A percentile compares a stretch with the other conserved stretches of the same genome.
These are phyloP conservation scores for Sanghuangporus sanghuang DNA, from an alignment of 1,284 basidiomycete species.

Conservation along the genomic window DNA sequence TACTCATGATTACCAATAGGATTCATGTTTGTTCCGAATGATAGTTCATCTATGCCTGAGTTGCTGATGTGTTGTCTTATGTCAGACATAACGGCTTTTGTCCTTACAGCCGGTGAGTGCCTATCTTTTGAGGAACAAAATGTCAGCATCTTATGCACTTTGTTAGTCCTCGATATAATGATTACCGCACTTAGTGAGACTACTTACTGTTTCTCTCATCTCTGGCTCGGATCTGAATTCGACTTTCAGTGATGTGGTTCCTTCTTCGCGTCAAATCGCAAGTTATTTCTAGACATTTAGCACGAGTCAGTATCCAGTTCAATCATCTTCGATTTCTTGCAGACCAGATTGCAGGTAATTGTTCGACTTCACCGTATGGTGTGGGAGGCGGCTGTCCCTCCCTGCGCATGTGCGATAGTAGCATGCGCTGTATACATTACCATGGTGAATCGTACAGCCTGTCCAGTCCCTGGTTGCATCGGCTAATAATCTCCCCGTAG, in stretches of 20 bases:
- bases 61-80: neutral
- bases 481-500: slow-evolving; percentile 16
- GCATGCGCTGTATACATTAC: slow-evolving; percentile 25
- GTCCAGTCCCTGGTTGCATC: neutral
- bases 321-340: neutral
- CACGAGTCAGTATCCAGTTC: slow-evolving; percentile 19
- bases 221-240: neutral
- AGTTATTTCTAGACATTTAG: slow-evolving; percentile 25
- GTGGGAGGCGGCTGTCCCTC: slow-evolving; percentile 30
- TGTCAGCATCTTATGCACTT: neutral
- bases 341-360: slow-evolving; percentile 21
- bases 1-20: neutral
- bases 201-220: neutral
- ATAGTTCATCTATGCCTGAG: neutral
- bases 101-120: slow-evolving; percentile 25
- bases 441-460: slow-evolving; percentile 18
- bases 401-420: slow-evolving; percentile 27
- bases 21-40: slow-evolving; percentile 2
- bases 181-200: slow-evolving; percentile 25
- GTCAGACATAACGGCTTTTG: slow-evolving; percentile 19
- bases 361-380: slow-evolving; percentile 24
- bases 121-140: neutral
- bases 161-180: slow-evolving; percentile 25
- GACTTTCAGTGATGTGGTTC: slow-evolving; percentile 24
- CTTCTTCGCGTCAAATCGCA: slow-evolving; percentile 26